Percentiles rank a stretch among this genome's conserved stretches.
phyloP scores from a whole-genome alignment of 2,329 filamentous ascomycete species.

The Cytospora chrysosperma region DNA sequence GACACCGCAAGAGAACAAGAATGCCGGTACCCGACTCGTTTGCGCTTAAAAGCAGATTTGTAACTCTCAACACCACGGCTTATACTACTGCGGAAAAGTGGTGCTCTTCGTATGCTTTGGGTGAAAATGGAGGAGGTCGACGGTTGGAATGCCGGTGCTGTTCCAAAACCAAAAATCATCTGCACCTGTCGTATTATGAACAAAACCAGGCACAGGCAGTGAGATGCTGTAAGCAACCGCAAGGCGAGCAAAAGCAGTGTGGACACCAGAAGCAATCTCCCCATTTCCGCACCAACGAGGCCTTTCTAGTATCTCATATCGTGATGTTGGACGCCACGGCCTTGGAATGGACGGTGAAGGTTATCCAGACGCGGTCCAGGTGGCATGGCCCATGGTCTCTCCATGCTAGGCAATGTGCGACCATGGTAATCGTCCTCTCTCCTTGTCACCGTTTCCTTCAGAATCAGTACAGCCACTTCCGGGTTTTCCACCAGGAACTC shows the following conservation, averaged over 20 bases:
- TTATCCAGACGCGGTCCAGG: background rate
- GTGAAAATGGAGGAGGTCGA: background rate
- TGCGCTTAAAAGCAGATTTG: background rate
- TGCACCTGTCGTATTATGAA: background rate
- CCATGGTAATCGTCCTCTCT: conserved; percentile 40
- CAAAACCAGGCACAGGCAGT: background rate
- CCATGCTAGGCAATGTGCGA: conserved; percentile 46
- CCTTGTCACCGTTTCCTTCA: conserved; percentile 46
- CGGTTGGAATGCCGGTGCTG: background rate
- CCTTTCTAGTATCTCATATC: background rate
- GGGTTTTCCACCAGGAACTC: conserved; percentile 45
- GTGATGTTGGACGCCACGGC: background rate
- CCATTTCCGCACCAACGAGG: background rate
- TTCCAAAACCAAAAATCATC: background rate
- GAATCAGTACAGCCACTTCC: conserved; percentile 45
- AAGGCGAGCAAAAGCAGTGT: background rate
- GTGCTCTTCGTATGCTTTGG: background rate
- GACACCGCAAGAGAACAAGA: background rate
- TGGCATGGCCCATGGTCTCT: conserved; percentile 27
- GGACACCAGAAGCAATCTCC: background rate
- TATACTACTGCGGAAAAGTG: background rate
- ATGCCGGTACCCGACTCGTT: background rate
- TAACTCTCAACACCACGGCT: background rate
- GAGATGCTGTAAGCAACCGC: background rate
- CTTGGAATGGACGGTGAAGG: background rate